Conservation (phyloP, 148 eudicot genomes). For the Fagopyrum esculentum region DNA sequence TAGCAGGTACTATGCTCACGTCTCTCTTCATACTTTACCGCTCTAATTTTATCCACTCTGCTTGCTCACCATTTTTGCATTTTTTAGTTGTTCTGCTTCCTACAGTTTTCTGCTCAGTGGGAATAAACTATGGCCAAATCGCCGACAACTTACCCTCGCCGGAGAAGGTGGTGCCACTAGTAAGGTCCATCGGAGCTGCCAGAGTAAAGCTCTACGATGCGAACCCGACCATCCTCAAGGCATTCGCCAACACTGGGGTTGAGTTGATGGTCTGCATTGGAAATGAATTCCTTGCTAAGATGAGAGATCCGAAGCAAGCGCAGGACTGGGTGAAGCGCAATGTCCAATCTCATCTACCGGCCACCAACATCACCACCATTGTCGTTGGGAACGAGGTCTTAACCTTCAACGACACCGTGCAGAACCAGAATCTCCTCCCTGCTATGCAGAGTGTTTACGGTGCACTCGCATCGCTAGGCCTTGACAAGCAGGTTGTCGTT, state of each 20-base stretch:
- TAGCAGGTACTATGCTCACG: not conserved
- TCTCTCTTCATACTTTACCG: not conserved
- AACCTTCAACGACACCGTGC: constrained; percentile 44
- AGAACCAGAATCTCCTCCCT: constrained; percentile 43
- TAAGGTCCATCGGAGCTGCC: constrained; percentile 53
- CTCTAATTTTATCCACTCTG: not conserved
- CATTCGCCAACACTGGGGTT: constrained; percentile 71
- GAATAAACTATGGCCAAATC: constrained; percentile 86
- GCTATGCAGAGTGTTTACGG: constrained; percentile 65
- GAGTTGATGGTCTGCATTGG: constrained; percentile 56
- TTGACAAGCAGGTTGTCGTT: constrained; percentile 42
- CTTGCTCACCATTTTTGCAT: not conserved
- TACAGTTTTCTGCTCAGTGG: constrained; percentile 29
- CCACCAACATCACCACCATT: constrained; percentile 61
- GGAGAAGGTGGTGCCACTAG: constrained; percentile 55
- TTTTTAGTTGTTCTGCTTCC: constrained; percentile 8
- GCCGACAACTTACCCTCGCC: constrained; percentile 76
- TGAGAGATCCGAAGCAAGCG: constrained; percentile 47
- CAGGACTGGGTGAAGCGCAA: constrained; percentile 59
- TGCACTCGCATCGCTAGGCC: constrained; percentile 33
- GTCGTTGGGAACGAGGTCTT: constrained; percentile 79
- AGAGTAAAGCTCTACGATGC: constrained; percentile 85
- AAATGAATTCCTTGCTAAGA: constrained; percentile 44
- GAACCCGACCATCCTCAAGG: constrained; percentile 63
- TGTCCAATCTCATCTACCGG: constrained; percentile 53